Conservation (phyloP, 1,284 basidiomycete species). For the Pseudozyma tsukubaensis region DNA sequence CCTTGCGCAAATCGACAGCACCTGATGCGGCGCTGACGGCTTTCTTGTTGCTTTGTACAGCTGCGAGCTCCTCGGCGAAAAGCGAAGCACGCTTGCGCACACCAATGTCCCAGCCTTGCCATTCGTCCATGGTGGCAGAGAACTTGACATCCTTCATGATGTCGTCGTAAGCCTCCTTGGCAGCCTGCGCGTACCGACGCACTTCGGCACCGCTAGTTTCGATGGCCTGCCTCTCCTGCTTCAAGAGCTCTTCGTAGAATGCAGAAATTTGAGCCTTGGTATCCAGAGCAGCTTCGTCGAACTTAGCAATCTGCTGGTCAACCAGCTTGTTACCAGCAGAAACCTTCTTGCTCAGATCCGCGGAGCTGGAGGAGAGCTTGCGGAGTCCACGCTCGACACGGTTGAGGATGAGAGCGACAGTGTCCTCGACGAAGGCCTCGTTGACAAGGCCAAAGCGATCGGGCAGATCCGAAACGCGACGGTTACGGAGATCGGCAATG, state of each 20-base stretch:
- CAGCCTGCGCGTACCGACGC: constrained; percentile 47
- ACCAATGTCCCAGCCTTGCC: constrained; percentile 62
- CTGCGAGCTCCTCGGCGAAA: constrained; percentile 46
- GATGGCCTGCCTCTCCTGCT: constrained; percentile 48
- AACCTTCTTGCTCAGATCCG: constrained; percentile 21
- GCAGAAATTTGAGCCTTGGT: constrained; percentile 49
- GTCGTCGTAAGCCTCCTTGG: constrained; percentile 49
- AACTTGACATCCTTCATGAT: constrained; percentile 63
- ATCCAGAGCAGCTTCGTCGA: constrained; percentile 37
- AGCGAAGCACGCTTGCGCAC: constrained; percentile 47
- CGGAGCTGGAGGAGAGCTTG: constrained; percentile 36
- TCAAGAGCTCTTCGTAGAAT: constrained; percentile 41
- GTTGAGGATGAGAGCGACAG: constrained; percentile 51
- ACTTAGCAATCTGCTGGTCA: constrained; percentile 47
- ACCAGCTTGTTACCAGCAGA: constrained; percentile 40
- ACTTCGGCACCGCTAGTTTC: constrained; percentile 55
- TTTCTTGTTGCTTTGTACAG: constrained; percentile 41
- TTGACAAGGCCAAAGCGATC: constrained; percentile 58
- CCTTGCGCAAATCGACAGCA: constrained; percentile 38
- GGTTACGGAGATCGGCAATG: constrained; percentile 53
- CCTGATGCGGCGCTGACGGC: constrained; percentile 28
- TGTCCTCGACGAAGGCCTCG: constrained; percentile 59
- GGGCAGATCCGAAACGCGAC: constrained; percentile 46
- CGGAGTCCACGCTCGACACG: constrained; percentile 51
- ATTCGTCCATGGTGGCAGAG: constrained; percentile 58